A percentile compares a stretch with the other conserved stretches of the same genome.
Evolutionary conservation across 148 eudicot genomes (phyloP).

Genomic region (Vaccinium vitisidaea): DNA sequence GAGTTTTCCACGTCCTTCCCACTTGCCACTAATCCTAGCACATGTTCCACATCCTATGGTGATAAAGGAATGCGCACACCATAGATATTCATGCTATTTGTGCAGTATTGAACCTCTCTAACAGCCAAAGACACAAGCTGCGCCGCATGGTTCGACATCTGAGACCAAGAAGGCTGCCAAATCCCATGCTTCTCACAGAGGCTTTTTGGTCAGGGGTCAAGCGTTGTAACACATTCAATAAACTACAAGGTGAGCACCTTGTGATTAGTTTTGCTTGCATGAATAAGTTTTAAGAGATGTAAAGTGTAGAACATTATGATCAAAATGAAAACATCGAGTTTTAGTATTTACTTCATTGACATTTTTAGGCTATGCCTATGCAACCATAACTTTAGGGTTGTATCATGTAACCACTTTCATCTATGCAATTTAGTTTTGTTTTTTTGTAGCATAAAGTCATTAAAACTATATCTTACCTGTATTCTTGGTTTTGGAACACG

Average conservation of each 20-base stretch:
- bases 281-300: background rate
- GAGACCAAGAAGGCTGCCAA: slow-evolving; percentile 44
- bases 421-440: background rate
- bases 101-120: slow-evolving; percentile 43
- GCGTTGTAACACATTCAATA: slow-evolving; percentile 37
- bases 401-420: background rate
- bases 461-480: slow-evolving; percentile 24
- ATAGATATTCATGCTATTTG: slow-evolving; percentile 40
- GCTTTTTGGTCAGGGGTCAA: slow-evolving; percentile 38
- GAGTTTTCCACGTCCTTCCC: slow-evolving; percentile 48
- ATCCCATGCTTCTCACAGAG: slow-evolving; percentile 49
- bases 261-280: slow-evolving; percentile 45
- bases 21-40: slow-evolving; percentile 40
- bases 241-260: slow-evolving; percentile 48
- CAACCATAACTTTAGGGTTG: background rate
- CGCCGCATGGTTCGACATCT: slow-evolving; percentile 45
- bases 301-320: background rate
- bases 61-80: slow-evolving; percentile 44
- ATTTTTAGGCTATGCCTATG: background rate
- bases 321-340: background rate
- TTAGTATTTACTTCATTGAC: background rate
- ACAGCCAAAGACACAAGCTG: slow-evolving; percentile 46
- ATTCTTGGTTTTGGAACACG: slow-evolving; percentile 37
- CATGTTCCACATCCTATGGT: slow-evolving; percentile 45
- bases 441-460: background rate